Conservation (phyloP, 306 rosid species). For the Vigna nakashimae region DNA sequence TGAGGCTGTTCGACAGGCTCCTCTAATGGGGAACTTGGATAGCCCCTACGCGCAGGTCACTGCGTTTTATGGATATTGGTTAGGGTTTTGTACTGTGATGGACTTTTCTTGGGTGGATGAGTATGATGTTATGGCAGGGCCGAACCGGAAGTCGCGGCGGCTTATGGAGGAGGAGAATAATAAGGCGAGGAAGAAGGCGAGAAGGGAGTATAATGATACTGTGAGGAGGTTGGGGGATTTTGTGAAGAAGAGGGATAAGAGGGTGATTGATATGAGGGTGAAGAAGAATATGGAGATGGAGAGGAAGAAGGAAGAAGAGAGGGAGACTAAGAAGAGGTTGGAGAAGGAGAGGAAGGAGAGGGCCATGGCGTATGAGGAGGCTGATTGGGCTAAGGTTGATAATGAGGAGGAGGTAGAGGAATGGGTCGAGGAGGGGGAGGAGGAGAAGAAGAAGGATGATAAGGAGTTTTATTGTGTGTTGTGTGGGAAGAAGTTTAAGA, state of each 20-base stretch:
- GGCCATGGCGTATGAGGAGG: slow-evolving; percentile 77
- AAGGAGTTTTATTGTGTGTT: slow-evolving; percentile 86
- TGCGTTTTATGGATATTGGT: slow-evolving; percentile 83
- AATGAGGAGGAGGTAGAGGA: slow-evolving; percentile 52
- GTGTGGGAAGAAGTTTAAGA: slow-evolving; percentile 98
- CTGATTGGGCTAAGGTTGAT: slow-evolving; percentile 75
- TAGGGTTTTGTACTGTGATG: slow-evolving; percentile 86
- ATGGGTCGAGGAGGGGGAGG: slow-evolving; percentile 46
- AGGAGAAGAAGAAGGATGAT: slow-evolving; percentile 48
- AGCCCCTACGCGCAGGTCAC: slow-evolving; percentile 81
- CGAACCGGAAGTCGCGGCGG: slow-evolving; percentile 78
- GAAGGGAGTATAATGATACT: slow-evolving; percentile 87
- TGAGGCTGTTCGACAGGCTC: slow-evolving; percentile 67
- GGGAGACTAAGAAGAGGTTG: slow-evolving; percentile 71
- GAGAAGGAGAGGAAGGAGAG: slow-evolving; percentile 77
- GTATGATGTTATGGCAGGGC: slow-evolving; percentile 78
- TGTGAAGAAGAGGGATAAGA: slow-evolving; percentile 95
- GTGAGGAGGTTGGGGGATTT: slow-evolving; percentile 90
- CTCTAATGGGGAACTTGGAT: slow-evolving; percentile 83
- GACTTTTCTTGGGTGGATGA: slow-evolving; percentile 92
- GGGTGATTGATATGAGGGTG: slow-evolving; percentile 90
- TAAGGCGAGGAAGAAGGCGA: slow-evolving; percentile 88
- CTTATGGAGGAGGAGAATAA: slow-evolving; percentile 96
- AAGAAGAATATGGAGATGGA: slow-evolving; percentile 75
- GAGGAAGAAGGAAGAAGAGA: slow-evolving; percentile 75